Base-by-base conservation (phyloP, 805 yeast genomes). In the Wickerhamomyces sydowiorum region DNA sequence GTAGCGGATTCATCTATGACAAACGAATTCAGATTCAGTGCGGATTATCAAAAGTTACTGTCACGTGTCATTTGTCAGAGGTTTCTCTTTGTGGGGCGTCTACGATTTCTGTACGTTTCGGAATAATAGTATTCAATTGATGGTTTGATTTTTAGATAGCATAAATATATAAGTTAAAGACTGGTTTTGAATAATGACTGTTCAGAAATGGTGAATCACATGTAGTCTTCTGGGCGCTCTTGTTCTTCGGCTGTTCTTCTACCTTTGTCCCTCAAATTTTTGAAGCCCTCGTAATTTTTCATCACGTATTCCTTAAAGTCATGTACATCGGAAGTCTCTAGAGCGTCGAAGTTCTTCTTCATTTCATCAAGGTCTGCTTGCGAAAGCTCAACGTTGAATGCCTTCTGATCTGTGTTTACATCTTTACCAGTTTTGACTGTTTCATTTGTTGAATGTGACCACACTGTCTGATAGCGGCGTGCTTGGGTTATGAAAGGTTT, bases 211-310 rank as follows among this genome's bases (percentile, higher is more conserved):
- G 14, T 15, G 18, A 20, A 13, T 47, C 47, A 54, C 59, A 54
- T 53, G 27, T 33, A 51, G 22, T 54, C 59, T 23, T 54, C 57
- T 1, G 59, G 55, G 15, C 59, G 44, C 3, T 50, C 51, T 41
- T 54, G 59, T 31, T 54, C 56, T 28, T 50, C 50, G 3, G 54
- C 47, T 7, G 42, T 46, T 21, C 39, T 46, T 20, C 40, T 35
- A 12, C 59, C 59, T 39, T 54, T 54, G 6, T 54, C 57, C 30
- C 48, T 45, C 12, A 56, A 30, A 20, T 42, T 41, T 24, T 44
- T 43, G 32, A 39, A 54, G 4, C 54, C 54, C 34, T 48, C 40
- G n/a, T 25, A 28, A 21, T 47, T 25, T 7, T 21, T 13, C 29
- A 46, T 41, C 3, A 46, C 46, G 22, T 18, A 36, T 5, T 41